Evolutionary conservation across 1,139 yeast species (phyloP).

Genomic region (Wickerhamiella pararugosa): DNA sequence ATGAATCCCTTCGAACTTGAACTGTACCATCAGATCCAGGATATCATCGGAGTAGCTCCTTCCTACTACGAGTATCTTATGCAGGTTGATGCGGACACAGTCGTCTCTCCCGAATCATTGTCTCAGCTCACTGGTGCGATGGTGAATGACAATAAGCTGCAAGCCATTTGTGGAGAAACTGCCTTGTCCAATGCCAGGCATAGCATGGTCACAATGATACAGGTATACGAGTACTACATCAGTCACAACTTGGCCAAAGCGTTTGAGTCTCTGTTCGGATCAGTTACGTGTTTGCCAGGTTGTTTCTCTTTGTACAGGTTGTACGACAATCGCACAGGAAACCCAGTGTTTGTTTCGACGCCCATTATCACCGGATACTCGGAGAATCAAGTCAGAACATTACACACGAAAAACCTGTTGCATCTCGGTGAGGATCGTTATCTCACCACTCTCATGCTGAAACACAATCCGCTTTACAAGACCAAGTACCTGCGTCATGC

Average conservation of each 20-base stretch:
- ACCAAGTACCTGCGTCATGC: slow-evolving; percentile 30
- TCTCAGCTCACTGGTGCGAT: slow-evolving; percentile 25
- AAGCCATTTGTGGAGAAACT: slow-evolving; percentile 32
- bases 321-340: slow-evolving; percentile 24
- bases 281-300: slow-evolving; percentile 32
- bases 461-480: slow-evolving; percentile 27
- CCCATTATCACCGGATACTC: slow-evolving; percentile 27
- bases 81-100: slow-evolving; percentile 33
- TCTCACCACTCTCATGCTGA: slow-evolving; percentile 27
- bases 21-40: slow-evolving; percentile 29
- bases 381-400: slow-evolving; percentile 28
- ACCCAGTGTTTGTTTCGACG: slow-evolving; percentile 28
- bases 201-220: slow-evolving; percentile 30
- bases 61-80: slow-evolving; percentile 29
- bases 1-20: slow-evolving; percentile 31
- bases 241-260: slow-evolving; percentile 31
- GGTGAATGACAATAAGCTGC: slow-evolving; percentile 26
- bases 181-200: slow-evolving; percentile 27
- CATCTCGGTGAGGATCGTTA: slow-evolving; percentile 32
- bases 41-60: slow-evolving; percentile 31
- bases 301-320: slow-evolving; percentile 29
- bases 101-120: slow-evolving; percentile 26
- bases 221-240: slow-evolving; percentile 31
- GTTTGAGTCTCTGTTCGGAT: slow-evolving; percentile 29
- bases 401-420: slow-evolving; percentile 29